A percentile compares a stretch with the other conserved stretches of the same genome.
Conservation (phyloP, 768 basidiomycete genomes). For the Psilocybe tampanensis region DNA sequence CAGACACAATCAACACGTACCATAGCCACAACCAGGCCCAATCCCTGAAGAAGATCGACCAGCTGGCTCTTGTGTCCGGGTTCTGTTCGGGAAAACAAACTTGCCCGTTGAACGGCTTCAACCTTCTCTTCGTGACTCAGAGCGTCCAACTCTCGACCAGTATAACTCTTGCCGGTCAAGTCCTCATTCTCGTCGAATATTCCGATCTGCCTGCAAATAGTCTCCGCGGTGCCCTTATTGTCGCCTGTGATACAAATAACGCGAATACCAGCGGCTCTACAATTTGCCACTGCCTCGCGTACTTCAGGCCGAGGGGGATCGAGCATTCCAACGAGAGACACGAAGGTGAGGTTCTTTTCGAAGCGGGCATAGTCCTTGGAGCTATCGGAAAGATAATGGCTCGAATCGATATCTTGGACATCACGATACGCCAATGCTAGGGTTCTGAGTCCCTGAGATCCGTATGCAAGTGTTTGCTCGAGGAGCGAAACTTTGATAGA, state of each 20-base stretch:
- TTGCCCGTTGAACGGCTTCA: conserved; percentile 82
- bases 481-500: conserved; percentile 63
- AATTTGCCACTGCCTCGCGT: conserved; percentile 81
- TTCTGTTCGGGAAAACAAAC: conserved; percentile 92
- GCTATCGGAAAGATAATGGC: conserved; percentile 81
- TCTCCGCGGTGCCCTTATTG: conserved; percentile 97
- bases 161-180: conserved; percentile 93
- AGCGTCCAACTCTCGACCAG: conserved; percentile 88
- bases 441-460: conserved; percentile 81
- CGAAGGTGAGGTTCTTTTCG: conserved; percentile 91
- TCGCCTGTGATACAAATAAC: conserved; percentile 98
- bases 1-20: conserved; percentile 34
- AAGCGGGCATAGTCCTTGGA: conserved; percentile 86
- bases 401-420: conserved; percentile 71
- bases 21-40: conserved; percentile 97
- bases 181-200: conserved; percentile 89
- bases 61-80: conserved; percentile 94
- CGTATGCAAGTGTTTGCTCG: conserved; percentile 71
- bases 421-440: conserved; percentile 90
- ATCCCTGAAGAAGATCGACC: conserved; percentile 89
- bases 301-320: conserved; percentile 98
- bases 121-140: conserved; percentile 82
- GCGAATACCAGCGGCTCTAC: conserved; percentile 90
- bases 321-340: conserved; percentile 95
- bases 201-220: conserved; percentile 95